Evolutionary conservation across 208 protist genomes (phyloP).

Genomic region (Trypanosoma lewisi): DNA sequence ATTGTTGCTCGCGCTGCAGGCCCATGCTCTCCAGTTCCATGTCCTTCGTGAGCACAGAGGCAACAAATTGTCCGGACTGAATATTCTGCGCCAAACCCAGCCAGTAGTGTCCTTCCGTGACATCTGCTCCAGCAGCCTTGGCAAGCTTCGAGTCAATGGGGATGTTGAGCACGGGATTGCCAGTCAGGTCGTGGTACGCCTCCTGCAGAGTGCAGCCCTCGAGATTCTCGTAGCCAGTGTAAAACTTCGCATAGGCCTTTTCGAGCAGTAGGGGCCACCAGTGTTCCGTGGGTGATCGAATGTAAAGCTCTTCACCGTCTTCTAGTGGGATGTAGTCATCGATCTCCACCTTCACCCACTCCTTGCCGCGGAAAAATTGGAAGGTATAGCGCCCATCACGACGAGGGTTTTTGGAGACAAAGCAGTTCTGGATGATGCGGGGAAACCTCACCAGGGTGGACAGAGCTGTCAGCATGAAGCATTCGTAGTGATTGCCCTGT

Average conservation of each 20-base stretch:
- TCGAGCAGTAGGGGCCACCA: conserved; percentile 77
- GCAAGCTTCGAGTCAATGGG: conserved; percentile 36
- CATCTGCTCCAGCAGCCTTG: conserved; percentile 34
- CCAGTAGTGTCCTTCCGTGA: conserved; percentile 50
- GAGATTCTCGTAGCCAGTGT: conserved; percentile 68
- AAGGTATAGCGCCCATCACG: conserved; percentile 85
- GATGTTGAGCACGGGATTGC: conserved; percentile 42
- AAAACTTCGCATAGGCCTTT: conserved; percentile 85
- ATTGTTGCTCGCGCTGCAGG: conserved; percentile 72
- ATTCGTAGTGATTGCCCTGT: conserved; percentile 83
- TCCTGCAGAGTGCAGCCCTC: conserved; percentile 54
- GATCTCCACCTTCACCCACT: conserved; percentile 71
- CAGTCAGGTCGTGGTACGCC: conserved; percentile 64
- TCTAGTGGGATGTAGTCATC: conserved; percentile 56
- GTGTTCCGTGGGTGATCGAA: conserved; percentile 58
- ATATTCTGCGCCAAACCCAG: conserved; percentile 66
- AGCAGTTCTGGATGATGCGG: conserved; percentile 75
- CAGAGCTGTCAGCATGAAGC: conserved; percentile 75
- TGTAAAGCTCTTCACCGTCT: conserved; percentile 54
- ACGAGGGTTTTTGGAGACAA: conserved; percentile 72
- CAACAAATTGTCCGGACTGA: conserved; percentile 48
- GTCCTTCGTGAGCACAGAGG: conserved; percentile 59
- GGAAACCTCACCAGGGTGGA: conserved; percentile 62
- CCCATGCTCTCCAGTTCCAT: conserved; percentile 56
- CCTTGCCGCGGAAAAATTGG: conserved; percentile 64